Conservation (phyloP, 2,329 filamentous ascomycete species). For the Neocucurbitaria cava region DNA sequence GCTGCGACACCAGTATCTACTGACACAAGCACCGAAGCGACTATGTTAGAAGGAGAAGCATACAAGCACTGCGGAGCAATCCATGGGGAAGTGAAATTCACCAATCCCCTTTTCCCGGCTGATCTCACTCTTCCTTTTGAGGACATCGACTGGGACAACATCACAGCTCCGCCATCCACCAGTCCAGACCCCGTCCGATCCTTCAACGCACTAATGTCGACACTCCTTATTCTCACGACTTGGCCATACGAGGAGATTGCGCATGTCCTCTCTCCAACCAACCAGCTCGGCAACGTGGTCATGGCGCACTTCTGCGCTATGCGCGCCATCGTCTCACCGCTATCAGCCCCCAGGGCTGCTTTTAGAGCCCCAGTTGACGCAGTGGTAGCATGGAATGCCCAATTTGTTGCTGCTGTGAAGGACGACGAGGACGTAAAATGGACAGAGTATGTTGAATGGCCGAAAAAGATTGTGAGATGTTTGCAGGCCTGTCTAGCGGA, state of each 20-base stretch:
- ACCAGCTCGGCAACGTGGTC: conserved; percentile 22
- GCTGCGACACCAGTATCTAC: not conserved
- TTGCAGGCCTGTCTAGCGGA: conserved; percentile 14
- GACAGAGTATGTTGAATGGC: conserved; percentile 45
- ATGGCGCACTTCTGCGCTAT: conserved; percentile 24
- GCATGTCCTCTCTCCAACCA: conserved; percentile 18
- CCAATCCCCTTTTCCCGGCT: conserved; percentile 15
- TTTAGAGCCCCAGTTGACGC: conserved; percentile 19
- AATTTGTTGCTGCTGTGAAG: conserved; percentile 42
- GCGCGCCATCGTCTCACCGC: conserved; percentile 19
- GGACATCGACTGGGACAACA: conserved; percentile 9
- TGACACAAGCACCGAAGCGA: not conserved
- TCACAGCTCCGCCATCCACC: conserved; percentile 10
- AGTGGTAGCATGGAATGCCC: conserved; percentile 49
- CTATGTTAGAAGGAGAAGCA: not conserved
- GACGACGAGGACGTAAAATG: conserved; percentile 36
- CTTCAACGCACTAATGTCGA: conserved; percentile 24
- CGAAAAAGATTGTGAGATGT: conserved; percentile 18
- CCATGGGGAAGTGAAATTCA: not conserved
- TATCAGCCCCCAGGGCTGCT: conserved; percentile 15
- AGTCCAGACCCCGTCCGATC: conserved; percentile 6
- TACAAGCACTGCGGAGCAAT: not conserved
- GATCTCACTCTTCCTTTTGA: conserved; percentile 1
- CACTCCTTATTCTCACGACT: conserved; percentile 22
- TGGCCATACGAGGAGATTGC: conserved; percentile 26